Evolutionary conservation across 2,329 filamentous ascomycete species (phyloP), one percentile per base, ranked within the genome.

Genomic region (Clathrospora elynae): DNA sequence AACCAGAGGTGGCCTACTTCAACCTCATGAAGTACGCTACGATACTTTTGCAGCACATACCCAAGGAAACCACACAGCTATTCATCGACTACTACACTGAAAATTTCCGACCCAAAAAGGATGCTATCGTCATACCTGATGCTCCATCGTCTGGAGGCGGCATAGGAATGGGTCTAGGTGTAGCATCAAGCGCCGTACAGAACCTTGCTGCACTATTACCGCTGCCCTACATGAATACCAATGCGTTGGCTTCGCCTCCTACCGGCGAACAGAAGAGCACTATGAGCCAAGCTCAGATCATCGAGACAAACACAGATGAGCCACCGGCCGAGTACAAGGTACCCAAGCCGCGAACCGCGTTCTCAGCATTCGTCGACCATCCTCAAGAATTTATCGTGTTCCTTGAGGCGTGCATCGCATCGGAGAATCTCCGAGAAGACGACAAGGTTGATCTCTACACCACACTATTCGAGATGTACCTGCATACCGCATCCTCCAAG

Each of bases 31-130:
- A 95, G 67, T 99, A 96, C 64, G 91, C 93, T 2, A 85, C 90
- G 35, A 89, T 96, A 0, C 76, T 99, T 1, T 81, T 99, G 20
- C 88, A 93, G 57, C 84, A 99, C 68, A 92, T 90, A 55, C 85
- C 92, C 2, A 76, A 83, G 46, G 84, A 90, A 42, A 87, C 91
- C 0, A 96, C 92, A 0, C 83, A 87, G 47, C 68, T 99, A 0
- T 97, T 99, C 63, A 89, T 96, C 49, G 87, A 93, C 39, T 99
- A 97, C 67, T 99, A 96, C 66, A 96, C 89, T 0, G 90, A 90
- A 16, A 81, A 81, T 45, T 99, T 91, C 66, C 79, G 77, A 37
- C 88, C 90, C 0, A 88, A 83, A 59, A 80, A 86, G 40, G 84
- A 88, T 26, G 75, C 79, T 10, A 72, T 79, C 7, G 71, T 78